Conservation (phyloP, 164 flowering plant species). For the Umbilicus rupestris region DNA sequence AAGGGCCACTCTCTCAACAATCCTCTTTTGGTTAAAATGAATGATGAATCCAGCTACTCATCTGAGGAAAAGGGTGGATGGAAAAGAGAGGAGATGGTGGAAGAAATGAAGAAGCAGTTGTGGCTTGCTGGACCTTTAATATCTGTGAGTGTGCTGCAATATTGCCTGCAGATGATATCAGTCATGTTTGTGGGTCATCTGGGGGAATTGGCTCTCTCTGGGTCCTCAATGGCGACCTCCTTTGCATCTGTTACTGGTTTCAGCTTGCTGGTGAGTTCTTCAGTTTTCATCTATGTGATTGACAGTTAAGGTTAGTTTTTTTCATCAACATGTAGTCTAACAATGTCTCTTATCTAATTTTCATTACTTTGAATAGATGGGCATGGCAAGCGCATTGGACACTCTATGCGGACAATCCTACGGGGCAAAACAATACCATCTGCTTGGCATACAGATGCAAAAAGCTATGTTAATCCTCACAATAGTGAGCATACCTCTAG, state of each 20-base stretch:
- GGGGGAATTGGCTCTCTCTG: constrained; percentile 19
- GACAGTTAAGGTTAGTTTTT: background rate
- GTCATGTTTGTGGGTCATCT: constrained; percentile 27
- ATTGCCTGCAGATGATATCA: constrained; percentile 17
- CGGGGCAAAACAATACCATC: constrained; percentile 36
- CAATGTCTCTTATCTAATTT: background rate
- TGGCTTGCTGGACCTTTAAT: constrained; percentile 18
- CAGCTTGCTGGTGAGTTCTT: constrained; percentile 15
- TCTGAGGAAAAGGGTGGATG: background rate
- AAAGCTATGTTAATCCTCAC: constrained; percentile 31
- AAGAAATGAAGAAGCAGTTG: constrained; percentile 17
- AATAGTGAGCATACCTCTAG: constrained; percentile 16
- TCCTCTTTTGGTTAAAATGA: background rate
- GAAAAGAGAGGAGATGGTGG: constrained; percentile 13
- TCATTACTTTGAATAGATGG: constrained; percentile 13
- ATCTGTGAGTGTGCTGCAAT: constrained; percentile 10
- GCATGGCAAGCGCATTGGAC: constrained; percentile 34
- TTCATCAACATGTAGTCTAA: background rate
- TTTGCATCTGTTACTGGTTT: constrained; percentile 20
- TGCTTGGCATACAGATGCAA: constrained; percentile 35
- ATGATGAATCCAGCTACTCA: background rate
- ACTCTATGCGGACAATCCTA: constrained; percentile 38
- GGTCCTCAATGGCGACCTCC: constrained; percentile 25
- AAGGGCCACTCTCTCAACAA: background rate
- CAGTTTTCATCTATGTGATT: background rate